Evolutionary conservation across 2,329 filamentous ascomycete species (phyloP).

Genomic region (Chaetomiaceae sp.): DNA sequence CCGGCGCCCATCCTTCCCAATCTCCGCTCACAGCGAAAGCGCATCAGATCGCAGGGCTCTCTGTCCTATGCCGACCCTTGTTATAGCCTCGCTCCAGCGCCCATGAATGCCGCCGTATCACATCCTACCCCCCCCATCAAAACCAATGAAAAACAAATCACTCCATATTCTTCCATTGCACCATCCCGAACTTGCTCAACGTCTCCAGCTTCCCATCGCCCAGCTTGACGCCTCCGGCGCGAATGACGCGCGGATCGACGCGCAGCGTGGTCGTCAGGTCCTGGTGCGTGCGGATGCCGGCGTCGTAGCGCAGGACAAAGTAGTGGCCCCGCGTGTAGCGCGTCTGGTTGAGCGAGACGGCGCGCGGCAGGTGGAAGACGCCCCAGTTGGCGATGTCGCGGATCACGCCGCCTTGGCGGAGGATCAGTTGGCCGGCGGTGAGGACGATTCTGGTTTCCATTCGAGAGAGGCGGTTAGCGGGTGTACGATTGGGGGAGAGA

Average conservation of each 20-base stretch:
- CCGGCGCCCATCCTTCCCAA: no score
- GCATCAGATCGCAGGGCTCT: no score
- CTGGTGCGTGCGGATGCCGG: constrained; percentile 67
- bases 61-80: no score
- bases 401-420: constrained; percentile 80
- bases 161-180: constrained; percentile 44
- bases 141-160: not conserved
- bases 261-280: constrained; percentile 70
- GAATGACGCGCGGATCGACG: constrained; percentile 86
- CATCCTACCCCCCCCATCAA: not conserved
- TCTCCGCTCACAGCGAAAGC: no score
- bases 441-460: constrained; percentile 94
- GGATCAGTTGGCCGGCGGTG: constrained; percentile 76
- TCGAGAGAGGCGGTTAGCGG: no score
- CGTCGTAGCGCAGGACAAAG: constrained; percentile 96
- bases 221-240: constrained; percentile 81
- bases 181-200: constrained; percentile 45
- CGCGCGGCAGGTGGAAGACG: constrained; percentile 77
- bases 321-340: constrained; percentile 85
- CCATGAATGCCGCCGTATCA: no score
- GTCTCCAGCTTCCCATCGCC: constrained; percentile 80
- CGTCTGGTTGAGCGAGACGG: constrained; percentile 74
- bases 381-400: constrained; percentile 96
- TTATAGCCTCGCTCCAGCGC: no score
- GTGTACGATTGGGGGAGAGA: constrained; percentile 7